Evolutionary conservation across 192 early-diverging fungal species (phyloP).

Genomic region (Phlyctochytrium bullatum): DNA sequence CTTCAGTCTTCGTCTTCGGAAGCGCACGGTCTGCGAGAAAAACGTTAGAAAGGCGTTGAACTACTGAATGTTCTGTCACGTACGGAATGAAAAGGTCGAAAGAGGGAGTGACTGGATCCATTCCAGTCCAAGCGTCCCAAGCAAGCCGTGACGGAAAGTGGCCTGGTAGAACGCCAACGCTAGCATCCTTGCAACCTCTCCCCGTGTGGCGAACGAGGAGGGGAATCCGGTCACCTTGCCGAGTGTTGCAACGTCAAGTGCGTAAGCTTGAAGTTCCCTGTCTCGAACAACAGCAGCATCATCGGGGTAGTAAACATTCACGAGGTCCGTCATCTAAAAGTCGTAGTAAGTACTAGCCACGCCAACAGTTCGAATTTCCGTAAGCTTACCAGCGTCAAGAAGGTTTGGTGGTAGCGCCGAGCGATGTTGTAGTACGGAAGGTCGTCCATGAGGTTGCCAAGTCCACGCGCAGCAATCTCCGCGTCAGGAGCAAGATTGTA

Average conservation of each 20-base stretch:
- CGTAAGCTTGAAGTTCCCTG: neutral
- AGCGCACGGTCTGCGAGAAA: neutral
- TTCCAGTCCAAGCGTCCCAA: neutral
- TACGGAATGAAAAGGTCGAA: neutral
- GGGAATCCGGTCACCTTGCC: neutral
- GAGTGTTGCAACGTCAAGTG: neutral
- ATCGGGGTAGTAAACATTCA: conserved; percentile 1
- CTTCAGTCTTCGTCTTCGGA: neutral
- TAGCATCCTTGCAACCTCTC: neutral
- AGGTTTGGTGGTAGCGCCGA: neutral
- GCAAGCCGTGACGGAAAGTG: neutral
- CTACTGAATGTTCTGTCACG: neutral
- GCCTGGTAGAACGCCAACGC: neutral
- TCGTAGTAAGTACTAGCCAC: neutral
- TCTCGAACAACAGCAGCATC: neutral
- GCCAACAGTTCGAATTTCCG: neutral
- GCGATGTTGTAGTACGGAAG: neutral
- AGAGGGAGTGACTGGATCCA: neutral
- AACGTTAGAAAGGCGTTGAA: neutral
- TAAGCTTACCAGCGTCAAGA: neutral
- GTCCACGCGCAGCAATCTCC: neutral
- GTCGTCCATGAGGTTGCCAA: neutral
- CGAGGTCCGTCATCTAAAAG: neutral
- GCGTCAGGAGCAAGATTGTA: neutral
- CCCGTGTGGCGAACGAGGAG: neutral